These are phyloP conservation scores for Colletotrichum magnum DNA, from an alignment of 2,329 filamentous ascomycete genomes.

Conservation along the genomic window DNA sequence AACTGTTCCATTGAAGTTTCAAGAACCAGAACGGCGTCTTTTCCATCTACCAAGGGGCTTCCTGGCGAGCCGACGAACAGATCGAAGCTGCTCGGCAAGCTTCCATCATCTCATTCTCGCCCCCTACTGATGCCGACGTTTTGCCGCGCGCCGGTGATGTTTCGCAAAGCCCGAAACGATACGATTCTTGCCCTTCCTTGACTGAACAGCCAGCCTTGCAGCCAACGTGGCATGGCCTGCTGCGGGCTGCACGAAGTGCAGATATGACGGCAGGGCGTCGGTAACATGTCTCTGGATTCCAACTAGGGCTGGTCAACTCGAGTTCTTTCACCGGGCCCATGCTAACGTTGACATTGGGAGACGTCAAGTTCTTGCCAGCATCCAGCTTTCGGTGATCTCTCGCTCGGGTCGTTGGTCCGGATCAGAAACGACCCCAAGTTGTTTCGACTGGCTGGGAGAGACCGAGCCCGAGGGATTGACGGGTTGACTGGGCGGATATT, in stretches of 20 bases:
- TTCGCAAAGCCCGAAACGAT: neutral
- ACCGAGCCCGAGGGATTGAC: slow-evolving; percentile 14
- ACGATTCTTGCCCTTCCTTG: neutral
- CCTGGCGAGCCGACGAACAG: slow-evolving; percentile 23
- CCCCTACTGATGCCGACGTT: slow-evolving; percentile 18
- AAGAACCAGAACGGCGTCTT: slow-evolving; percentile 31
- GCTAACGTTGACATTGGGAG: too few relatives aligned
- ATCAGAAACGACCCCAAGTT: slow-evolving; percentile 1
- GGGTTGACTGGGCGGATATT: slow-evolving; percentile 20
- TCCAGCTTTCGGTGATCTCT: neutral
- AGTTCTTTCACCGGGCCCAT: too few relatives aligned
- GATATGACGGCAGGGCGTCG: slow-evolving; percentile 25
- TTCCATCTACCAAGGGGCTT: slow-evolving; percentile 4
- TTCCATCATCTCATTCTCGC: slow-evolving; percentile 21
- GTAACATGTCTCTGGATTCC: neutral
- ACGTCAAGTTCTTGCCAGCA: neutral
- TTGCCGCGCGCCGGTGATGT: slow-evolving; percentile 11
- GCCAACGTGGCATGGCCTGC: slow-evolving; percentile 31
- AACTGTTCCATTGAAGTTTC: slow-evolving; percentile 41
- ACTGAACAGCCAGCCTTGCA: slow-evolving; percentile 23
- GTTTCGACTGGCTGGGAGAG: slow-evolving; percentile 17
- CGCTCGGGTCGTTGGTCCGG: slow-evolving; percentile 24
- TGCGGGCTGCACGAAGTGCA: slow-evolving; percentile 32
- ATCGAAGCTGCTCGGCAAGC: slow-evolving; percentile 23
- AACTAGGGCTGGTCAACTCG: too few relatives aligned